phyloP scores from a whole-genome alignment of 768 basidiomycete species.

The Auricularia heimuer region DNA sequence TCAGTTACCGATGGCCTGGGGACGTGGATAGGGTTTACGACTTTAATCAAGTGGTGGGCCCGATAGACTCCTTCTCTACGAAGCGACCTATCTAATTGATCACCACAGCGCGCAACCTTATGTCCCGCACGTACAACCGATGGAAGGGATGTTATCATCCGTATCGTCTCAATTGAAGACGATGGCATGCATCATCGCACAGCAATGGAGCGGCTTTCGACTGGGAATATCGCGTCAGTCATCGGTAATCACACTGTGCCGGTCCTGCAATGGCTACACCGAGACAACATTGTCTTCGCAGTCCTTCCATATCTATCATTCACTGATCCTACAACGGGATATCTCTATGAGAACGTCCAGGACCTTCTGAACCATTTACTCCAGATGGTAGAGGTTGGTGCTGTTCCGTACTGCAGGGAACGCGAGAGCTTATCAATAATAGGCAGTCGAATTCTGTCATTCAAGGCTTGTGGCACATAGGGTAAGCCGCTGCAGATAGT shows the following conservation, averaged over 20 bases:
- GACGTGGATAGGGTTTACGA: too few relatives aligned
- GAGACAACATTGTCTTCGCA: not conserved
- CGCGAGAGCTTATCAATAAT: too few relatives aligned
- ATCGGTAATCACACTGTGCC: not conserved
- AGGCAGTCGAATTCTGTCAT: not conserved
- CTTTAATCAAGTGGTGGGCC: too few relatives aligned
- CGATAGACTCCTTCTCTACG: too few relatives aligned
- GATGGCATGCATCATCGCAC: not conserved
- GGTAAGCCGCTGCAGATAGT: not conserved
- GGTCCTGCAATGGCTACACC: not conserved
- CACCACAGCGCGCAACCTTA: not conserved
- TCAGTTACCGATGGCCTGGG: too few relatives aligned
- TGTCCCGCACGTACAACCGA: not conserved
- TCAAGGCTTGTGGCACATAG: not conserved
- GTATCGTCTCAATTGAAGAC: not conserved
- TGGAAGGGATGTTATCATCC: not conserved
- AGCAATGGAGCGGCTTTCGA: not conserved
- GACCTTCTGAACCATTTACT: not conserved
- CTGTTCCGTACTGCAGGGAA: too few relatives aligned
- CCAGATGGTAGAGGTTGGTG: not conserved
- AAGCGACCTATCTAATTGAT: too few relatives aligned
- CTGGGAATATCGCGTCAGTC: not conserved
- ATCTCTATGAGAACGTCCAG: not conserved
- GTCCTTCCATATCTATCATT: not conserved
- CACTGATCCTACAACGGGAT: not conserved